Evolutionary conservation across 805 yeast genomes (phyloP), one percentile per base, ranked within the genome.

Genomic region (Ascoidea asiatica): DNA sequence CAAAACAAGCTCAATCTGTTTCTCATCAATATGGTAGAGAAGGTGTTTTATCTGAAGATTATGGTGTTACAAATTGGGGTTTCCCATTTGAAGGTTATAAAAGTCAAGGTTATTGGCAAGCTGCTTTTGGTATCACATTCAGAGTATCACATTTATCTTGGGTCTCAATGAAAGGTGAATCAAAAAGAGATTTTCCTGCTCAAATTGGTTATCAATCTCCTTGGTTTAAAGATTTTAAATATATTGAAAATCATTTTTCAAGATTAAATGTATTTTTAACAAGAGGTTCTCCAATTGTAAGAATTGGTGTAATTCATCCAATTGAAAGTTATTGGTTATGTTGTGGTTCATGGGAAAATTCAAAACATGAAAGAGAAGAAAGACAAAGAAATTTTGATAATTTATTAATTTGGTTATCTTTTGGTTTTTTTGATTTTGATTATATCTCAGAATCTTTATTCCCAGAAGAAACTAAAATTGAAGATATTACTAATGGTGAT

Each of bases 51-150:
- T 46, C 47, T 37, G 49, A 46, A 42, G 39, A 21, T 22, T 46
- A 46, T 39, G 49, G 49, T 18, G 49, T 46, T 36, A 46, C 49
- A 18, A 42, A 46, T 29, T 46, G 49, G 49, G 45, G 38, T 29
- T 46, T 44, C 43, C 44, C 47, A 19, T 46, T 46, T 39, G 47
- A 46, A 22, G 49, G 49, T 33, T 47, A 46, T 39, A 46, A 46
- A 36, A 41, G 47, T 18, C 49, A 46, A 42, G 49, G 49, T 15
- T 47, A 46, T 35, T 46, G 49, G 49, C 39, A 44, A 18, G 49
- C 49, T 18, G 47, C 47, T 4, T 22, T 46, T 35, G 49, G 49
- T 36, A 47, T 46, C 19, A 46, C 49, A 3, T 39, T 46, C 29
- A 42, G 49, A 17, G 47, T 44, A 6, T 47, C 44, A 15, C 49